Evolutionary conservation across 805 yeast species (phyloP), one percentile per base, ranked within the genome.

Genomic region (Hanseniaspora vineae): DNA sequence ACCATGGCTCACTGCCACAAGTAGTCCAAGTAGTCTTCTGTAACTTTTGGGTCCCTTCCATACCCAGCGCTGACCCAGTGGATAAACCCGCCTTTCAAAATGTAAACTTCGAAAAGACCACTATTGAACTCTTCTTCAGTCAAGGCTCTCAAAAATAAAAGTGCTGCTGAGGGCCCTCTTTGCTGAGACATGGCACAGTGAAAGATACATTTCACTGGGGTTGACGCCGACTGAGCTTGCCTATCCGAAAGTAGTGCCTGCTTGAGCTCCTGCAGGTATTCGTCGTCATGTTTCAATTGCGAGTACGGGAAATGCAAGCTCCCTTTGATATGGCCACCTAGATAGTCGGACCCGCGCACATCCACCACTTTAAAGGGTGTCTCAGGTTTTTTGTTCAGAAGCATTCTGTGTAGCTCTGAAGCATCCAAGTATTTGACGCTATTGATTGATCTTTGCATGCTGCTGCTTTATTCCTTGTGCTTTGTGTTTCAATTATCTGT

Each of bases 131-230:
- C 55, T 3, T 52, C 59, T 2, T 58, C 62, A 6, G 52, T 48
- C 31, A 62, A 42, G n/a, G 45, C 31, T 49, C 77, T 52, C 42
- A 65, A 52, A 55, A 83, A 82, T 55, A 68, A 69, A 64, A 80
- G 66, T 0, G 97, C 88, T 3, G 96, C 76, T 3, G 84, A 69
- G 0, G 97, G 97, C 0, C 97, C 97, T 46, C 98, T 69, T 50
- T 82, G 94, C 63, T 92, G 97, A 2, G 94, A 81, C 31, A 84
- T 70, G 31, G 89, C 88, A 63, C 98, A 90, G 61, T 92, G 96
- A 66, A 90, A 92, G 0, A 92, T 82, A 12, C 60, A 59, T 15
- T 42, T 45, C 0, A 87, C 76, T 47, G 75, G 78, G 42, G 70
- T 40, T 1, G 50, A 66, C 6, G 64, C 58, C 3, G 62, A 52